Evolutionary conservation across 2,329 filamentous ascomycete genomes (phyloP).

Genomic region (Thelonectria blattea): DNA sequence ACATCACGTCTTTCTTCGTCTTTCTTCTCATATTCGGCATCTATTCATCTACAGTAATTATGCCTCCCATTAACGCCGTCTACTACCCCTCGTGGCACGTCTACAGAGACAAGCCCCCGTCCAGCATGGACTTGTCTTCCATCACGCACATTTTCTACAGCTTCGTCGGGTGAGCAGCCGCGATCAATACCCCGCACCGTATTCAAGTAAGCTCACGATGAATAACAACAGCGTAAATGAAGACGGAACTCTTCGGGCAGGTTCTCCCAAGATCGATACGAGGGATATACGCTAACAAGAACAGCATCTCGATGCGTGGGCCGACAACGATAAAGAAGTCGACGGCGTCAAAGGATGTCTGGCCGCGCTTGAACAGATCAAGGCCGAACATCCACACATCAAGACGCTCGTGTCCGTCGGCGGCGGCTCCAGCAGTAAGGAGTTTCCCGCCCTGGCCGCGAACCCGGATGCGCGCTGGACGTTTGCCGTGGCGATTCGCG

Average conservation of each 20-base stretch:
- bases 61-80: conserved; percentile 46
- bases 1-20: background rate
- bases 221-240: conserved; percentile 40
- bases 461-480: conserved; percentile 53
- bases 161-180: conserved; percentile 56
- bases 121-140: conserved; percentile 59
- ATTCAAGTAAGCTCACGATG: background rate
- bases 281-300: background rate
- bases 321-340: conserved; percentile 64
- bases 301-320: conserved; percentile 64
- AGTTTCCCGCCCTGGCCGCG: conserved; percentile 64
- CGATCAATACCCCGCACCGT: background rate
- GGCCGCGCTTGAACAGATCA: conserved; percentile 63
- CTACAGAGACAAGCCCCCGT: conserved; percentile 66
- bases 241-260: conserved; percentile 44
- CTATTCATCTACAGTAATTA: conserved; percentile 23
- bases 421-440: conserved; percentile 66
- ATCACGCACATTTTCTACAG: conserved; percentile 71
- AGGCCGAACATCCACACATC: conserved; percentile 60
- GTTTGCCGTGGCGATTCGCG: conserved; percentile 61
- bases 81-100: conserved; percentile 72
- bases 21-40: background rate
- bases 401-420: conserved; percentile 69
- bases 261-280: background rate
- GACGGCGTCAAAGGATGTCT: conserved; percentile 67